A percentile compares a stretch with the other conserved stretches of the same genome.
These are phyloP conservation scores for Malassezia arunalokei DNA, from an alignment of 1,284 basidiomycete genomes.

Conservation along the genomic window DNA sequence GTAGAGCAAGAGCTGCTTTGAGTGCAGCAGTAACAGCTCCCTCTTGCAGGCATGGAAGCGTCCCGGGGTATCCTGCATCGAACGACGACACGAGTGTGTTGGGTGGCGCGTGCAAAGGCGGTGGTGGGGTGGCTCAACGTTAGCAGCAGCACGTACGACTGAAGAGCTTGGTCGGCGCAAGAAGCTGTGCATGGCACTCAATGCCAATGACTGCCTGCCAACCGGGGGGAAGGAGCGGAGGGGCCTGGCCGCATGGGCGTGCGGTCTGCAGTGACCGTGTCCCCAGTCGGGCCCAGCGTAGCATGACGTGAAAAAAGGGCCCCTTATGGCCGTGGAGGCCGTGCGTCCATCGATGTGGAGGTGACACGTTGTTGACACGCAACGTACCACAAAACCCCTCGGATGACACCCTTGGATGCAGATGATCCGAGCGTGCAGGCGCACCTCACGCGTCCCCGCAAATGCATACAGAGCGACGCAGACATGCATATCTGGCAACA, in stretches of 20 bases:
- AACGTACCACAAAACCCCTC: too few relatives aligned
- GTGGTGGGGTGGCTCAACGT: conserved; percentile 39
- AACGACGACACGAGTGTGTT: conserved; percentile 70
- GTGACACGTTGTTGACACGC: too few relatives aligned
- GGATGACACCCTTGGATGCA: neutral
- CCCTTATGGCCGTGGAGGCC: neutral
- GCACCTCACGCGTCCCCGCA: conserved; percentile 7
- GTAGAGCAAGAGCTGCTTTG: conserved; percentile 68
- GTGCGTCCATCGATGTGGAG: too few relatives aligned
- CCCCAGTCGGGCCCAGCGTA: neutral
- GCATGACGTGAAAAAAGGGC: neutral
- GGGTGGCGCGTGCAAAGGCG: conserved; percentile 53
- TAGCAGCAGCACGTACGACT: conserved; percentile 54
- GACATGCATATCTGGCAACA: conserved; percentile 41
- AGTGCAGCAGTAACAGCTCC: conserved; percentile 70
- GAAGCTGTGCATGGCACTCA: conserved; percentile 89
- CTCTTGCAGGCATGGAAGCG: conserved; percentile 65
- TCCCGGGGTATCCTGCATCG: conserved; percentile 86
- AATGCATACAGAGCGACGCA: conserved; percentile 35
- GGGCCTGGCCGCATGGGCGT: neutral
- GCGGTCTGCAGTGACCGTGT: neutral
- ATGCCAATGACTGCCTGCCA: conserved; percentile 67
- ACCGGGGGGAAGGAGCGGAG: conserved; percentile 21
- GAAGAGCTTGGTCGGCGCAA: conserved; percentile 75
- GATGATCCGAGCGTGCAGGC: neutral